Evolutionary conservation across 1,284 basidiomycete genomes (phyloP).

Genomic region (Papiliotrema flavescens): DNA sequence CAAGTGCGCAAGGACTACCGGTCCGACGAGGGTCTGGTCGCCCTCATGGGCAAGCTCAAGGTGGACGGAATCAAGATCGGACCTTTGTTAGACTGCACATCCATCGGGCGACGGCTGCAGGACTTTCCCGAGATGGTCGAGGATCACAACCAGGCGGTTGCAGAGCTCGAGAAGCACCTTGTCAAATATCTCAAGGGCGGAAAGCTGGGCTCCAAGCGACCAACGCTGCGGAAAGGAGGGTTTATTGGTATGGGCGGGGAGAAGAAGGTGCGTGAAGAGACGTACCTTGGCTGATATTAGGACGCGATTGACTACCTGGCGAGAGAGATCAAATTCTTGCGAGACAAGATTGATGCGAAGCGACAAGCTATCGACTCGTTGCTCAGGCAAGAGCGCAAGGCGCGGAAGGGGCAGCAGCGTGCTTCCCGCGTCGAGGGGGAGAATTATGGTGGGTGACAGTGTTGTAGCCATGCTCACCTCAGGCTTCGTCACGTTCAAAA

Average conservation of each 20-base stretch:
- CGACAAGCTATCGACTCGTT: constrained; percentile 66
- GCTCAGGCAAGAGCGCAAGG: constrained; percentile 39
- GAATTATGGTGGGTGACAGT: constrained; percentile 59
- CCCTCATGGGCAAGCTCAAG: constrained; percentile 66
- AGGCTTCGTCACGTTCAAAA: constrained; percentile 86
- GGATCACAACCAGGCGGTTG: constrained; percentile 79
- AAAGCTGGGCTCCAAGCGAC: constrained; percentile 67
- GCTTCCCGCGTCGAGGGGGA: constrained; percentile 56
- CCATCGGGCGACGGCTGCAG: constrained; percentile 40
- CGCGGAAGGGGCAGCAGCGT: constrained; percentile 32
- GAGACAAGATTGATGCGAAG: constrained; percentile 74
- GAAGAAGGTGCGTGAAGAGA: constrained; percentile 52
- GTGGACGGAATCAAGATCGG: constrained; percentile 51
- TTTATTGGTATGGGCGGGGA: constrained; percentile 69
- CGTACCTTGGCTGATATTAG: constrained; percentile 12
- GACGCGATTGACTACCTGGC: constrained; percentile 83
- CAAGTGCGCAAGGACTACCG: constrained; percentile 70
- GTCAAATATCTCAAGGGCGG: constrained; percentile 81
- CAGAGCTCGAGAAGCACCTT: constrained; percentile 74
- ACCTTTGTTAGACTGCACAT: constrained; percentile 38
- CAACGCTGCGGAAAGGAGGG: constrained; percentile 67
- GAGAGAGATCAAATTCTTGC: constrained; percentile 57
- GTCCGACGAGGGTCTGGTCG: constrained; percentile 69
- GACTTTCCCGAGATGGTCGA: constrained; percentile 53
- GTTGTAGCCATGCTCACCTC: neutral